phyloP scores from a whole-genome alignment of 2,329 filamentous ascomycete species.

The Aspergillus sp. region DNA sequence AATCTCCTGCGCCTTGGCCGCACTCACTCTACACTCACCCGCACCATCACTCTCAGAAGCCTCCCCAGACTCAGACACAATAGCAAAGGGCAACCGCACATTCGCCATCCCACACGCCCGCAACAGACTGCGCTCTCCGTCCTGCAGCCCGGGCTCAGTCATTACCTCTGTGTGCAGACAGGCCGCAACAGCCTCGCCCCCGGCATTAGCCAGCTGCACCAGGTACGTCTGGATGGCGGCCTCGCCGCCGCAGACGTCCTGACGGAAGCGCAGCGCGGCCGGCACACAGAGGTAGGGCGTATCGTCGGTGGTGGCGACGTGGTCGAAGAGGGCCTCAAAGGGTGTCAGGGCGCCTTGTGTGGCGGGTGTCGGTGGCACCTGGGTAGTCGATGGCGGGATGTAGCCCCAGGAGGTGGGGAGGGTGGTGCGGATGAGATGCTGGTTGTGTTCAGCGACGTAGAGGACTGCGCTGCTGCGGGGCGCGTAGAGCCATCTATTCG shows the following conservation, averaged over 20 bases:
- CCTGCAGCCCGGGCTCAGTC: conserved; percentile 47
- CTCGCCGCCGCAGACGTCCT: conserved; percentile 70
- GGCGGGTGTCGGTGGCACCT: conserved; percentile 38
- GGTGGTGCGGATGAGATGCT: conserved; percentile 69
- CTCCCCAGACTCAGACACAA: conserved; percentile 11
- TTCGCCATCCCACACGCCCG: conserved; percentile 70
- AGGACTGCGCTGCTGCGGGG: conserved; percentile 79
- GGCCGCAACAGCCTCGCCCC: conserved; percentile 58
- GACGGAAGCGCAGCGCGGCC: conserved; percentile 68
- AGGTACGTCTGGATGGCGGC: conserved; percentile 64
- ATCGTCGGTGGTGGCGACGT: conserved; percentile 71
- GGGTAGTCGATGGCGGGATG: conserved; percentile 54
- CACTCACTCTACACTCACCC: neutral
- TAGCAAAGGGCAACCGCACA: conserved; percentile 65
- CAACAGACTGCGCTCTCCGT: conserved; percentile 38
- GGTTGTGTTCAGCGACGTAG: conserved; percentile 74
- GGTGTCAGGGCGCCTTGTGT: conserved; percentile 40
- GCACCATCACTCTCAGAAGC: neutral
- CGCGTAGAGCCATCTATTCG: conserved; percentile 68
- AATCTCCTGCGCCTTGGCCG: conserved; percentile 30
- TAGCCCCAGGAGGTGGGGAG: conserved; percentile 82
- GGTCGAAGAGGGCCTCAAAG: conserved; percentile 73
- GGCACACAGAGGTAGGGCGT: conserved; percentile 69
- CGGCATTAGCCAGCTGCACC: conserved; percentile 60
- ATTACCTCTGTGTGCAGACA: conserved; percentile 69